Base-by-base conservation (phyloP, 768 basidiomycete species). In the Phallus indusiatus region DNA sequence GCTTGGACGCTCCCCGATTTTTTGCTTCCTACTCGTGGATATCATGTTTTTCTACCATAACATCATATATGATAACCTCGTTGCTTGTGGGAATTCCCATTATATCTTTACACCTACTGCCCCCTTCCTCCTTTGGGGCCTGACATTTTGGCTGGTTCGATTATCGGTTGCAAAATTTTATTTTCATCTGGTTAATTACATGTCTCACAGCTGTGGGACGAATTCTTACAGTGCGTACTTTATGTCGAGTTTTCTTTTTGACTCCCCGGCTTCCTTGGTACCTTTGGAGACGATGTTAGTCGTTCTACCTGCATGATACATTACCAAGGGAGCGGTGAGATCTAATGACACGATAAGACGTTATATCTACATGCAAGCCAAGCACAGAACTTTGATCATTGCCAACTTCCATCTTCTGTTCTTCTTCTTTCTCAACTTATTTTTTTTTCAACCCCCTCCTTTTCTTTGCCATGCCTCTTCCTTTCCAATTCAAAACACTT, bases 151-250 rank as follows among this genome's bases (percentile, higher is more conserved):
- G 42, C 12, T 10, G 42, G 42, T n/a, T 42, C n/a, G n/a, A 12
- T 42, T 42, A 42, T 42, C 42, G 5, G n/a, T 42, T 42, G 42
- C 42, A 10, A 42, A 42, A 14, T 42, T 42, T 10, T 42, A n/a
- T 42, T 3, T 42, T 42, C n/a, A 2, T 42, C 12, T 42, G 4
- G n/a, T 10, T 10, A 16, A 66, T 20, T 70, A 70, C 56, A 70
- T 69, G 70, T 69, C 66, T 68, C 64, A 61, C 70, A 90, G 88
- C 61, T 89, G 88, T 69, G 88, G 88, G 14, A 90, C 88, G 5
- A 89, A 90, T 73, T 89, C 87, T 47, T 90, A 90, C 72, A 90
- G 88, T 90, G 73, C 70, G 86, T 74, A 61, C 64, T 61, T 66
- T 63, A 64, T 62, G 63, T 63, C 62, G 20, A n/a, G 52, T 54